Evolutionary conservation across 2,329 filamentous ascomycete genomes (phyloP).

Genomic region (Aspergillus sp.): DNA sequence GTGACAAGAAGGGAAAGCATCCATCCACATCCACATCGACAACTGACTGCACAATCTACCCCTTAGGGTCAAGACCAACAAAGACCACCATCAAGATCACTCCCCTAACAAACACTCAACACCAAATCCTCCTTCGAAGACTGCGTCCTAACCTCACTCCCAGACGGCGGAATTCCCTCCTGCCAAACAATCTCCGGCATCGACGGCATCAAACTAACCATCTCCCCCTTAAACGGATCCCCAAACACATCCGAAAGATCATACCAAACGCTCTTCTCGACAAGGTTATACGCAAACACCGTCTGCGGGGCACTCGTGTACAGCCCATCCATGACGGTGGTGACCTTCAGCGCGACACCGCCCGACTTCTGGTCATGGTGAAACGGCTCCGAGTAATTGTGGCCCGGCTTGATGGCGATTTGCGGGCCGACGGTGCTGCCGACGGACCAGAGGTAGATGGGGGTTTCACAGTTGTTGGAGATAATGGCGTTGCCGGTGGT

Average conservation of each 20-base stretch:
- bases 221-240: slow-evolving; percentile 33
- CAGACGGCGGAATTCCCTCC: slow-evolving; percentile 26
- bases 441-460: slow-evolving; percentile 37
- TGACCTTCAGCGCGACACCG: slow-evolving; percentile 41
- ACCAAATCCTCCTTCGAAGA: slow-evolving; percentile 16
- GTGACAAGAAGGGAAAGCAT: too few relatives aligned
- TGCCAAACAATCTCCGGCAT: slow-evolving; percentile 20
- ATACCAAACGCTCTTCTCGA: slow-evolving; percentile 31
- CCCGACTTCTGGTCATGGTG: slow-evolving; percentile 28
- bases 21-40: too few relatives aligned
- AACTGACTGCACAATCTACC: too few relatives aligned
- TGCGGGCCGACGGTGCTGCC: slow-evolving; percentile 19
- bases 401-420: slow-evolving; percentile 15
- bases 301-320: slow-evolving; percentile 31
- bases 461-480: slow-evolving; percentile 26
- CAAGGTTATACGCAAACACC: slow-evolving; percentile 39
- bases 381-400: slow-evolving; percentile 31
- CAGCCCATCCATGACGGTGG: slow-evolving; percentile 28
- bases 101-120: slow-evolving; percentile 20
- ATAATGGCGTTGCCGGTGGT: slow-evolving; percentile 29
- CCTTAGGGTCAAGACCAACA: neutral
- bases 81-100: neutral
- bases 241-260: slow-evolving; percentile 43
- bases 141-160: slow-evolving; percentile 23
- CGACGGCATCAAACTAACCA: slow-evolving; percentile 18